A percentile compares a stretch with the other conserved stretches of the same genome.
These are phyloP conservation scores for Fimicolochytrium jonesii DNA, from an alignment of 192 early-diverging fungal genomes.

Conservation along the genomic window DNA sequence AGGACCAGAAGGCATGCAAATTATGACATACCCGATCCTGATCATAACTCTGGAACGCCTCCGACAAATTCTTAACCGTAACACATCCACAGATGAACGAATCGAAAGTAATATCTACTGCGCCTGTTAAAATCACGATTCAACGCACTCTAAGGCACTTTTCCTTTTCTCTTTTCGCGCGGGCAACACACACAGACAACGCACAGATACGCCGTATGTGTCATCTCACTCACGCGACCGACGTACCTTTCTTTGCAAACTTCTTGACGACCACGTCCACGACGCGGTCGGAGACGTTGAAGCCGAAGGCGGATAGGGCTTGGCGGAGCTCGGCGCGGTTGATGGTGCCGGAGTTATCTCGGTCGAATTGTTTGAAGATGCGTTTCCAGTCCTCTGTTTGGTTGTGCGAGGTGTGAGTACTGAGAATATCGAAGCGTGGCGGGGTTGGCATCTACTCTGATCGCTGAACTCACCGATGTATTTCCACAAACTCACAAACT, in stretches of 20 bases:
- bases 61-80: conserved; percentile 13
- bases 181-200: too few species aligned
- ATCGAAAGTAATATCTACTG: conserved; percentile 20
- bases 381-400: conserved; percentile 29
- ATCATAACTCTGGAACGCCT: conserved; percentile 13
- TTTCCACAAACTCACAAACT: conserved; percentile 14
- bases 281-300: conserved; percentile 8
- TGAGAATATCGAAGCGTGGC: too few species aligned
- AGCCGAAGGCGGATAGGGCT: conserved; percentile 18
- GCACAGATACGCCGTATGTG: too few species aligned
- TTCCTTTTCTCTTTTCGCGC: too few species aligned
- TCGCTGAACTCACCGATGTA: conserved; percentile 13
- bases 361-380: conserved; percentile 25
- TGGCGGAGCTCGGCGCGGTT: conserved; percentile 17
- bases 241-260: conserved; percentile 21
- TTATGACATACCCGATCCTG: conserved; percentile 8
- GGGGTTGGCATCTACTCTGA: too few species aligned
- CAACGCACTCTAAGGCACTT: too few species aligned
- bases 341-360: conserved; percentile 12
- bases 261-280: conserved; percentile 13
- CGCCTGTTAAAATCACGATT: neutral
- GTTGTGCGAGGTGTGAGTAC: too few species aligned
- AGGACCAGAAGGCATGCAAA: neutral
- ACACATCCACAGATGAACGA: conserved; percentile 14
- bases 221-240: too few species aligned